Conservation (phyloP, 2,329 filamentous ascomycete genomes). For the Hirsutella thompsonii region DNA sequence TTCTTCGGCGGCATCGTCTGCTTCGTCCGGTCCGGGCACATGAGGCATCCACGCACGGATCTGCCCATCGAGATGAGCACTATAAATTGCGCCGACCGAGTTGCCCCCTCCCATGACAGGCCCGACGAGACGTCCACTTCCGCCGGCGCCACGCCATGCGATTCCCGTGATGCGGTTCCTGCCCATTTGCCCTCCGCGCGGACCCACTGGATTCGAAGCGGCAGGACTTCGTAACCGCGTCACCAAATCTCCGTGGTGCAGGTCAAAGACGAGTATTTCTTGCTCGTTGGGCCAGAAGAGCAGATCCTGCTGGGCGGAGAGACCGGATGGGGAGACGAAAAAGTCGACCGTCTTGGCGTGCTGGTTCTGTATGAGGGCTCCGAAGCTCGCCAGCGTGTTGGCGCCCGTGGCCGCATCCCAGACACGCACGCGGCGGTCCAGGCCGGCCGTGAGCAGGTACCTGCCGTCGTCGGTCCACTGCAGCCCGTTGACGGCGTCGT, state of each 20-base stretch:
- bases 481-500: constrained; percentile 71
- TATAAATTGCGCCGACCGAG: constrained; percentile 51
- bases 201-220: constrained; percentile 29
- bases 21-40: constrained; percentile 34
- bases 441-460: constrained; percentile 66
- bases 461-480: constrained; percentile 72
- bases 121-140: constrained; percentile 42
- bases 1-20: constrained; percentile 33
- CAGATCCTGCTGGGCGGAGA: constrained; percentile 46
- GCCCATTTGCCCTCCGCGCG: constrained; percentile 37
- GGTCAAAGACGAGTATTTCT: constrained; percentile 67
- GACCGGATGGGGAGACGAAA: constrained; percentile 46
- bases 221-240: constrained; percentile 57
- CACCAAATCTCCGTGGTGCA: constrained; percentile 64
- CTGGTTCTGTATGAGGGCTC: constrained; percentile 65
- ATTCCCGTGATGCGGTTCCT: constrained; percentile 61
- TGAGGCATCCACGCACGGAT: constrained; percentile 68
- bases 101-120: constrained; percentile 47
- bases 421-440: constrained; percentile 73
- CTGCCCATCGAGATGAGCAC: constrained; percentile 70
- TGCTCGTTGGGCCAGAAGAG: constrained; percentile 73
- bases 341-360: constrained; percentile 49
- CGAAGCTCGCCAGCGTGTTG: constrained; percentile 83
- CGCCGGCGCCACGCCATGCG: constrained; percentile 55
- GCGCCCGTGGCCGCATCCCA: constrained; percentile 74